These are phyloP conservation scores for Penicillium paneum DNA, from an alignment of 2,329 filamentous ascomycete genomes.

Conservation along the genomic window DNA sequence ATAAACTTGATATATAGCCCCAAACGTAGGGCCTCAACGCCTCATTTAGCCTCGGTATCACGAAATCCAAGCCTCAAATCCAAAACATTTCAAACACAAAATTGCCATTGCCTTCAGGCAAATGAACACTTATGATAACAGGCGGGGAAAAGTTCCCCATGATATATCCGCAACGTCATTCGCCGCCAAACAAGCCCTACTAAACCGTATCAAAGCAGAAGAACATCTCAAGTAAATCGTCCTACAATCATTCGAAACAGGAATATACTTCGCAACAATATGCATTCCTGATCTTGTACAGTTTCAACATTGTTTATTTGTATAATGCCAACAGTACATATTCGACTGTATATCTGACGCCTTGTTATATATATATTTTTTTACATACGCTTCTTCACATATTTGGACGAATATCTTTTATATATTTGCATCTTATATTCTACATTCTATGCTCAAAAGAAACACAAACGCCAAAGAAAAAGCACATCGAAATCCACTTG, in stretches of 20 bases:
- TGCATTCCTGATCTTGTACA: constrained; percentile 6
- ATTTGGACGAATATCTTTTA: background rate
- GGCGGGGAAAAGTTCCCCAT: constrained; percentile 21
- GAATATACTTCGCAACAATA: background rate
- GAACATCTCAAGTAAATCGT: background rate
- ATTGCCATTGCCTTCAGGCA: background rate
- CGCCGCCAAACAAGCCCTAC: constrained; percentile 7
- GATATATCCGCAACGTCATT: constrained; percentile 22
- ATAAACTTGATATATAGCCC: background rate
- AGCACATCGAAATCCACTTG: too few relatives aligned
- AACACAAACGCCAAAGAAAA: background rate
- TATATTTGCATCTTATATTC: background rate
- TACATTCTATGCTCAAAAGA: background rate
- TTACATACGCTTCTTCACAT: background rate
- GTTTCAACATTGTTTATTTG: background rate
- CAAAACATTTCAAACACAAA: background rate
- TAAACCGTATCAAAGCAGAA: background rate
- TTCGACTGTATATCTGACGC: background rate
- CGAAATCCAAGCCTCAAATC: background rate
- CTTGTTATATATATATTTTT: background rate
- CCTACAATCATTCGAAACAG: background rate
- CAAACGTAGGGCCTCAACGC: background rate
- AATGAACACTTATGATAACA: background rate
- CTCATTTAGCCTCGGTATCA: background rate
- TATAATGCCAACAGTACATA: constrained; percentile 4